Evolutionary conservation across 768 basidiomycete species (phyloP).

Genomic region (Pleurotus tuber-regium): DNA sequence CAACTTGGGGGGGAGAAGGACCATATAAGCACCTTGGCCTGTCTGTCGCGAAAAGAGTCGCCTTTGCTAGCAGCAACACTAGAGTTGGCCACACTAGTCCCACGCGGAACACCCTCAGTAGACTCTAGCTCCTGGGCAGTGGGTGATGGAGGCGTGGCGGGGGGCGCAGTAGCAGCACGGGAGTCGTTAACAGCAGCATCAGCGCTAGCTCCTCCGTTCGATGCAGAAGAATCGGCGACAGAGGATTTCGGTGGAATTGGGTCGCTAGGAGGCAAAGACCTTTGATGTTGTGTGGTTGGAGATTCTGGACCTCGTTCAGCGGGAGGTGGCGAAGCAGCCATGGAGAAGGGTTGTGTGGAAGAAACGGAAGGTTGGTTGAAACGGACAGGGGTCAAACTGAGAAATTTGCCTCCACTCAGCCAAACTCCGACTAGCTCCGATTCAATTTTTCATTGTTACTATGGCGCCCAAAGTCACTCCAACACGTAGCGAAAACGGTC

Average conservation of each 20-base stretch:
- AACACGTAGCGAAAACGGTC: no score
- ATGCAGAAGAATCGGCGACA: constrained; percentile 45
- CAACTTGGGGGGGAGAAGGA: constrained; percentile 26
- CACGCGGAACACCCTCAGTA: constrained; percentile 45
- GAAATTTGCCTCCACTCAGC: not conserved
- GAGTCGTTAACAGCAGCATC: constrained; percentile 43
- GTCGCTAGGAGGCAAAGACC: not conserved
- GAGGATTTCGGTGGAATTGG: constrained; percentile 12
- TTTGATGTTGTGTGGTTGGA: constrained; percentile 10
- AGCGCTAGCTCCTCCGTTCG: constrained; percentile 38
- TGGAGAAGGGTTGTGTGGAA: not conserved
- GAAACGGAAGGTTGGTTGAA: not conserved
- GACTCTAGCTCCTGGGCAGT: constrained; percentile 47
- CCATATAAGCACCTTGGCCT: constrained; percentile 82
- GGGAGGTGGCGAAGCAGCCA: constrained; percentile 12
- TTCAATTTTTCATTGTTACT: no score
- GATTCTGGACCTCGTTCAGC: constrained; percentile 10
- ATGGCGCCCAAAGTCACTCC: no score
- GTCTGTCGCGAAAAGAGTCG: constrained; percentile 67
- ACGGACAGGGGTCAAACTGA: not conserved
- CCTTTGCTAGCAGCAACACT: constrained; percentile 39
- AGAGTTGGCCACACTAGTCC: constrained; percentile 45
- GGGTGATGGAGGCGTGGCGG: constrained; percentile 45
- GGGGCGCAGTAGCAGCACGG: constrained; percentile 46
- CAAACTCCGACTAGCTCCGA: not conserved